Evolutionary conservation across 208 protist genomes (phyloP), one percentile per base, ranked within the genome.

Genomic region (Acanthamoeba castellanii): DNA sequence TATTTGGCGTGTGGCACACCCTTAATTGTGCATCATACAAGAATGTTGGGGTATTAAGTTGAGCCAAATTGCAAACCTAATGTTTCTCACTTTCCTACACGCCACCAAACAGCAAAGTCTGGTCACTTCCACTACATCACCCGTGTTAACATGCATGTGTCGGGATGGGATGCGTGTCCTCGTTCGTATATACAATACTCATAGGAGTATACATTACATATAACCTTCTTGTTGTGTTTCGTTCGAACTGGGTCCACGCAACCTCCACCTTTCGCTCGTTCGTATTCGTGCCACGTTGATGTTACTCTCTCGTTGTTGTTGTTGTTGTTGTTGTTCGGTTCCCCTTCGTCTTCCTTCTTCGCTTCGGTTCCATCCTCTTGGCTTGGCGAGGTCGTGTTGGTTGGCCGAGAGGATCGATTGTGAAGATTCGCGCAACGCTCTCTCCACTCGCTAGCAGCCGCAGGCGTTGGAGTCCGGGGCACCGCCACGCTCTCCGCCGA

Each of bases 121-220:
- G 50, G 50, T 55, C 8, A 55, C 8, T 5, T 55, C 8, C 50
- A 55, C 8, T 55, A 55, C n/a, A n/a, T 55, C 50, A 55, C 55
- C 16, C 6, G 55, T 22, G 55, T 13, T 22, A 34, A 11, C 64
- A 70, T 5, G 64, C n/a, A n/a, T n/a, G 59, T 66, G 59, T 3
- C n/a, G 11, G 6, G 13, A 70, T 1, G 27, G 64, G 64, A n/a
- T 85, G 76, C 25, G 32, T 5, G 18, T 34, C 32, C 45, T 70
- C n/a, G 64, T 70, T 70, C 64, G 82, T 90, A 90, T 90, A 90
- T 90, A 90, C 82, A 90, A 90, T 90, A 90, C 82, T 90, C 82
- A 90, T 90, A 55, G 82, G 82, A 90, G 82, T 90, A 90, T 90
- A 90, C 82, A 85, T 47, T 85, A 85, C 76, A 85, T 85, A 70